phyloP scores from a whole-genome alignment of 2,329 filamentous ascomycete species.

The Verticillium nubilum region DNA sequence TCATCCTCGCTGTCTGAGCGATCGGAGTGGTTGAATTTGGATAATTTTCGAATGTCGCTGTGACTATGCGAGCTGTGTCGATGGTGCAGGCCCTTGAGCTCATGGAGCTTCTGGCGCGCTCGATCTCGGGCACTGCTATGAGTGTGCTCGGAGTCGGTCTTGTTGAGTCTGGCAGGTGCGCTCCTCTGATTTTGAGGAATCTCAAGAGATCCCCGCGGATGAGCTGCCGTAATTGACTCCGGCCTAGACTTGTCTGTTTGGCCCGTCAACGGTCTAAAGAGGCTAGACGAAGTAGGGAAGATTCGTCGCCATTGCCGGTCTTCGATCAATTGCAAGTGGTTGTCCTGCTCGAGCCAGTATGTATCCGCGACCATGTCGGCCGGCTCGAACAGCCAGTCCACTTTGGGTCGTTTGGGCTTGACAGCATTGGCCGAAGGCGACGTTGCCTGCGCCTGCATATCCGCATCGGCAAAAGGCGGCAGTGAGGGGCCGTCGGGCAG shows the following conservation, averaged over 20 bases:
- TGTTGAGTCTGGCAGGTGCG: conserved; percentile 11
- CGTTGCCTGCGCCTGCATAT: conserved; percentile 34
- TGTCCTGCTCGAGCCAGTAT: conserved; percentile 80
- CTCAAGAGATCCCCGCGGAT: conserved; percentile 7
- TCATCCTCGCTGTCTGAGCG: conserved; percentile 54
- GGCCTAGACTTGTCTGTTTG: conserved; percentile 14
- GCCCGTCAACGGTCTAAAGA: conserved; percentile 21
- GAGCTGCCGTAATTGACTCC: neutral
- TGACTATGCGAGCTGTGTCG: conserved; percentile 48
- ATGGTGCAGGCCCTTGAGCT: conserved; percentile 49
- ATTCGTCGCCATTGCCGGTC: conserved; percentile 72
- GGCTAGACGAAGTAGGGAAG: conserved; percentile 42
- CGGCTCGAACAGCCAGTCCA: conserved; percentile 81
- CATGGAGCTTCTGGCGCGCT: conserved; percentile 55
- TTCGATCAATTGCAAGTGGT: conserved; percentile 77
- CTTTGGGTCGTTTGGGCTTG: conserved; percentile 66
- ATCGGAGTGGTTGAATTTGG: conserved; percentile 52
- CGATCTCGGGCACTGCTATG: conserved; percentile 52
- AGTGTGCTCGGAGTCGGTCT: conserved; percentile 33
- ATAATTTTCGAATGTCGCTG: conserved; percentile 47
- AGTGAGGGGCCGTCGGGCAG: conserved; percentile 29
- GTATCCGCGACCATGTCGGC: conserved; percentile 84
- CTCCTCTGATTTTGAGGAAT: conserved; percentile 10
- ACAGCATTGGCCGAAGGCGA: conserved; percentile 38
- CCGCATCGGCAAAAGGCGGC: conserved; percentile 40